phyloP scores from a whole-genome alignment of 1,284 basidiomycete species.

The Athelia sp. region DNA sequence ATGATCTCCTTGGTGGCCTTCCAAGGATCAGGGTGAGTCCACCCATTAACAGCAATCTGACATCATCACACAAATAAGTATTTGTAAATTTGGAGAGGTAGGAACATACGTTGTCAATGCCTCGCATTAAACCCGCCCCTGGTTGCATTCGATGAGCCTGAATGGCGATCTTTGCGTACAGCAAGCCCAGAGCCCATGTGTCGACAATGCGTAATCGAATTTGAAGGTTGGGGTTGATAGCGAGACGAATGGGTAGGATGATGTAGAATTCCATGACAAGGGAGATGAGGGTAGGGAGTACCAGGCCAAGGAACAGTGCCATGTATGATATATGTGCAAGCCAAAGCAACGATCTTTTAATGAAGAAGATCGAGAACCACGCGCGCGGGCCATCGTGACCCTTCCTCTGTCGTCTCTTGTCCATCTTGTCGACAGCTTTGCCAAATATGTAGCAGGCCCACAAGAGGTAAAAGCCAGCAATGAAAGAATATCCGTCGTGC shows the following conservation, averaged over 20 bases:
- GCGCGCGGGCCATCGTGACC: slow-evolving; percentile 50
- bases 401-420: slow-evolving; percentile 61
- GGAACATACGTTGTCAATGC: slow-evolving; percentile 52
- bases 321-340: slow-evolving; percentile 59
- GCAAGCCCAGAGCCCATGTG: slow-evolving; percentile 73
- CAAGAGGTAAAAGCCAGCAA: slow-evolving; percentile 74
- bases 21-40: slow-evolving; percentile 61
- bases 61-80: slow-evolving; percentile 10
- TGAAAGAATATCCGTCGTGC: slow-evolving; percentile 87
- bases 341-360: slow-evolving; percentile 64
- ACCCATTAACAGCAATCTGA: slow-evolving; percentile 65
- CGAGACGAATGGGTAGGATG: slow-evolving; percentile 64
- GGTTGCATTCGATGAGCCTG: slow-evolving; percentile 49
- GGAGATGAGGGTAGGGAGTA: slow-evolving; percentile 72
- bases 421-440: slow-evolving; percentile 56
- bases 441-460: slow-evolving; percentile 65
- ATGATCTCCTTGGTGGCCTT: slow-evolving; percentile 68
- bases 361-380: slow-evolving; percentile 53
- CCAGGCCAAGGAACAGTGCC: slow-evolving; percentile 59
- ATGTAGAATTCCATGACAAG: slow-evolving; percentile 76
- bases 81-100: slow-evolving; percentile 1
- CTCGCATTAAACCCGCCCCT: slow-evolving; percentile 43
- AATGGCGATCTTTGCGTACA: slow-evolving; percentile 69
- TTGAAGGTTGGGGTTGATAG: slow-evolving; percentile 47
- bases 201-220: slow-evolving; percentile 75